A percentile compares a stretch with the other conserved stretches of the same genome.
These are phyloP conservation scores for Friedmanniomyces simplex DNA, from an alignment of 495 filamentous ascomycete genomes.

Conservation along the genomic window DNA sequence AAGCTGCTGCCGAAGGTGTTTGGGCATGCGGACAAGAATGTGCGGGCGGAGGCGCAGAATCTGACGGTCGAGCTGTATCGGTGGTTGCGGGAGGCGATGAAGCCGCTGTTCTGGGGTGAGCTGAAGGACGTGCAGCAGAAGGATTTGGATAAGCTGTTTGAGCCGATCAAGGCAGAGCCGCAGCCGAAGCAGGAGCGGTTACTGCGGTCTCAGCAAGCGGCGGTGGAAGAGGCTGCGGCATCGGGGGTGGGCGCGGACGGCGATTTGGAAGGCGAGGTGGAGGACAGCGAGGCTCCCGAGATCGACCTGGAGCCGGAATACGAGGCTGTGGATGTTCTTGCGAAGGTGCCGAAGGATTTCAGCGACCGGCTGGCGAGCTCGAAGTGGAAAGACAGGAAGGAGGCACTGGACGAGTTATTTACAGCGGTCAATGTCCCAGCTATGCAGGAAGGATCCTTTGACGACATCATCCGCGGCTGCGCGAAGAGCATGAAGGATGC, in stretches of 20 bases:
- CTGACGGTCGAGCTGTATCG: slow-evolving; percentile 90
- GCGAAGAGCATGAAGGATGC: slow-evolving; percentile 99
- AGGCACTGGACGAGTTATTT: slow-evolving; percentile 76
- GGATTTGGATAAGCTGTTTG: slow-evolving; percentile 89
- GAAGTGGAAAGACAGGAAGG: slow-evolving; percentile 98
- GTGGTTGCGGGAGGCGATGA: slow-evolving; percentile 97
- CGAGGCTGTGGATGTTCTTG: slow-evolving; percentile 76
- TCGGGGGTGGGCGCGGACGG: slow-evolving; percentile 40
- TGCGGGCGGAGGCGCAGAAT: slow-evolving; percentile 85
- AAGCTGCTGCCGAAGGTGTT: slow-evolving; percentile 86
- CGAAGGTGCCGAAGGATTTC: slow-evolving; percentile 75
- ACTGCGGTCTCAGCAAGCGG: slow-evolving; percentile 81
- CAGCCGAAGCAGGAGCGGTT: slow-evolving; percentile 81
- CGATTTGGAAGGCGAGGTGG: slow-evolving; percentile 44
- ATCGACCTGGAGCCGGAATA: slow-evolving; percentile 66
- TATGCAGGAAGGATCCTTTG: slow-evolving; percentile 83
- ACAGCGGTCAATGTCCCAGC: slow-evolving; percentile 70
- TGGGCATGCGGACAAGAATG: slow-evolving; percentile 96
- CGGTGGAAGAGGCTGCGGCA: slow-evolving; percentile 55
- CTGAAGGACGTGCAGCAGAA: slow-evolving; percentile 91
- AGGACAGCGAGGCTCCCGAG: slow-evolving; percentile 49
- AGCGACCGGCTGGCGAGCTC: slow-evolving; percentile 71
- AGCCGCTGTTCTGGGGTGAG: slow-evolving; percentile 93
- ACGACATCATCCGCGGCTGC: slow-evolving; percentile 67
- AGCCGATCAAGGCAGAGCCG: slow-evolving; percentile 79